Evolutionary conservation across 441 rosid genomes (phyloP).

Genomic region (Croton laevigatus): DNA sequence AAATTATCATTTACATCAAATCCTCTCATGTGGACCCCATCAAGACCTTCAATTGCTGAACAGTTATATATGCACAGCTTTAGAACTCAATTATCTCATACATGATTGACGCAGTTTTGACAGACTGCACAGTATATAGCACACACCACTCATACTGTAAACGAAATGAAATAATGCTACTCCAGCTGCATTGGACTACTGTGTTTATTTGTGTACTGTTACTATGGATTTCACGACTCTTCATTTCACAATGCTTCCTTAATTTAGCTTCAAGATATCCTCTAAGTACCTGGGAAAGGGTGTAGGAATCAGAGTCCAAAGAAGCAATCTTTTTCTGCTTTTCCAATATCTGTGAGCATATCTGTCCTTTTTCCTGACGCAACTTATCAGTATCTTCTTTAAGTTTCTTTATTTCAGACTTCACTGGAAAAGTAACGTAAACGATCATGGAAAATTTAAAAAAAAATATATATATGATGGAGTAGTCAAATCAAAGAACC

Average conservation of each 20-base stretch:
- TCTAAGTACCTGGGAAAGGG: slow-evolving; percentile 50
- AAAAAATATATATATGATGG: neutral
- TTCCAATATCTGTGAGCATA: slow-evolving; percentile 53
- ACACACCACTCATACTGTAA: neutral
- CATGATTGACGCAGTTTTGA: neutral
- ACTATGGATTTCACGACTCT: neutral
- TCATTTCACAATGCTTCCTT: neutral
- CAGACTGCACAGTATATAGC: neutral
- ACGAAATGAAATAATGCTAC: neutral
- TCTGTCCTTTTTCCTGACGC: slow-evolving; percentile 48
- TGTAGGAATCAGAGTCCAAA: slow-evolving; percentile 55
- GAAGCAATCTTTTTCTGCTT: slow-evolving; percentile 54
- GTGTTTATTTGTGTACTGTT: neutral
- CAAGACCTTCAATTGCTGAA: neutral
- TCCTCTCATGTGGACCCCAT: neutral
- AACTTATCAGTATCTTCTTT: slow-evolving; percentile 51
- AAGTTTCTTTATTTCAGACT: slow-evolving; percentile 41
- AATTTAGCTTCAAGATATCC: neutral
- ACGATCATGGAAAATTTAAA: neutral
- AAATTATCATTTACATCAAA: neutral
- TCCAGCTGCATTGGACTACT: neutral
- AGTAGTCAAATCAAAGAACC: slow-evolving; percentile 9
- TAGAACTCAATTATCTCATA: neutral
- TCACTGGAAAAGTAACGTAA: slow-evolving; percentile 38
- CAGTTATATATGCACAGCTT: neutral